Evolutionary conservation across 2,329 filamentous ascomycete genomes (phyloP).

Genomic region (Rhynchosporium secalis): DNA sequence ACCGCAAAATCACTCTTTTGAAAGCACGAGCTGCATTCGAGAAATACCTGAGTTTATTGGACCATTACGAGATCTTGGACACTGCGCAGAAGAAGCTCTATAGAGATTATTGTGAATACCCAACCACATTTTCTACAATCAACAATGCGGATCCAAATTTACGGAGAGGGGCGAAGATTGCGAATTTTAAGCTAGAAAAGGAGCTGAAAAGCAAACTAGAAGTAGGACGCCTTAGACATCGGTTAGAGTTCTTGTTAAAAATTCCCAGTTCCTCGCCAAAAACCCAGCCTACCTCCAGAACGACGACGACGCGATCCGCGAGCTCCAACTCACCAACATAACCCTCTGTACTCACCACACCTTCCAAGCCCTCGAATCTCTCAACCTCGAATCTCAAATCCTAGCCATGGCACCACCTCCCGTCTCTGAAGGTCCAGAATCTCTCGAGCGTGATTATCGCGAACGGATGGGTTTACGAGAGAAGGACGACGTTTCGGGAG

Average conservation of each 20-base stretch:
- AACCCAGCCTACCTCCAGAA: conserved; percentile 63
- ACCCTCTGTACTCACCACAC: conserved; percentile 73
- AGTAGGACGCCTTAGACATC: conserved; percentile 46
- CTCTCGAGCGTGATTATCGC: conserved; percentile 50
- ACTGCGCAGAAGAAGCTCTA: conserved; percentile 66
- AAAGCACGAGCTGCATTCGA: conserved; percentile 72
- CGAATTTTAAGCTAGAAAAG: conserved; percentile 82
- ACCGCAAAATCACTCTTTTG: conserved; percentile 63
- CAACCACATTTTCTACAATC: conserved; percentile 70
- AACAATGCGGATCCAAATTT: conserved; percentile 64
- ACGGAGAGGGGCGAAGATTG: conserved; percentile 80
- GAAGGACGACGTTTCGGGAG: conserved; percentile 50
- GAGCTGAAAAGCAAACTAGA: conserved; percentile 81
- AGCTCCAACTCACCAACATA: conserved; percentile 75
- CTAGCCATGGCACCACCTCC: conserved; percentile 69
- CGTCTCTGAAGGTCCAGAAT: conserved; percentile 45
- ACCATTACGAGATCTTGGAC: conserved; percentile 74
- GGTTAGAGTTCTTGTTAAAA: conserved; percentile 32
- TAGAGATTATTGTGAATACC: conserved; percentile 71
- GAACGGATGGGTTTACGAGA: conserved; percentile 44
- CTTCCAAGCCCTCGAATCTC: conserved; percentile 83
- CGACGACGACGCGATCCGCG: conserved; percentile 82
- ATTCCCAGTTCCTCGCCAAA: conserved; percentile 54
- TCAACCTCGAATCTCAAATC: conserved; percentile 82
- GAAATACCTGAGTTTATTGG: conserved; percentile 71